Base-by-base conservation (phyloP, 1,139 yeast species). In the Citeromyces siamensis region DNA sequence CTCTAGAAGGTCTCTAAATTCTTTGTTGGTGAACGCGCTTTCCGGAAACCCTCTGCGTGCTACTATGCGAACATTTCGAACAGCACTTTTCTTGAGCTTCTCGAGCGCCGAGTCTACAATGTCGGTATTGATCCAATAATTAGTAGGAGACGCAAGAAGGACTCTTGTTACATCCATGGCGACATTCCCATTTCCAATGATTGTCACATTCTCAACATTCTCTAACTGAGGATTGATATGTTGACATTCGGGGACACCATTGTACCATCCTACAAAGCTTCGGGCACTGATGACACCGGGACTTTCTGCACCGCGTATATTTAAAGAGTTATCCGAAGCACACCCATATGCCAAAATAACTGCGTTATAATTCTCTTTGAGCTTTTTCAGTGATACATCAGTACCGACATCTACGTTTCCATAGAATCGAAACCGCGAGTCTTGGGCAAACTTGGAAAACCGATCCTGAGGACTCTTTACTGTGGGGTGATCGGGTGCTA, bases 401-500 rank as follows among this genome's bases (percentile, higher is more conserved):
- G 53, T 49, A 4, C 82, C 96, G 18, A 90, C 64, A 5, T 64
- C 56, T 5, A 77, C 77, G 51, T 86, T 85, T 2, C 98, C 98
- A 40, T 70, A 66, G 50, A 80, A 90, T 35, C 76, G 56, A 41
- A 82, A 83, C 17, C 56, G 53, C 26, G 58, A 62, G 37, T 53
- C 61, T 19, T 50, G 44, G 50, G 80, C 80, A 20, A 81, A 68
- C 41, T 76, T 75, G 5, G 68, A 68, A 52, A 93, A 77, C 39
- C 86, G 78, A 18, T 82, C 93, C 53, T 85, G 86, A 50, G 93
- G 81, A 43, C 76, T 77, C 54, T 90, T 90, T 28, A 90, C 97
- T 51, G 90, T 98, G 0, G 96, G 95, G 55, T 90, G 98, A 58
- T 90, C 99, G 2, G 99, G 99, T 0, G 98, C 97, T n/a, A 90